Conservation (phyloP, 1,284 basidiomycete species). For the Caloboletus inedulis region DNA sequence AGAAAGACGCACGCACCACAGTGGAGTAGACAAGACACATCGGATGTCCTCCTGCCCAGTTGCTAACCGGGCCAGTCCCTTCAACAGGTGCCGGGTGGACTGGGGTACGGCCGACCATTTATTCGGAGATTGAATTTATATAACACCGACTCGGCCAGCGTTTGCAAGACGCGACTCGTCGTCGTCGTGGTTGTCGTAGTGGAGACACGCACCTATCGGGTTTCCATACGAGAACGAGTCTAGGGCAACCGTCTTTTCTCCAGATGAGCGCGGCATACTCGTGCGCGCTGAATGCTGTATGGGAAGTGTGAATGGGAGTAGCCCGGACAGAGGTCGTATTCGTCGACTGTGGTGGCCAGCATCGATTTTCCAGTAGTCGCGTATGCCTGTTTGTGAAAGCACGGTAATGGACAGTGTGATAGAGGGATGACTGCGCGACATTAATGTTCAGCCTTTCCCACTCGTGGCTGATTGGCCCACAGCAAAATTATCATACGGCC, state of each 20-base stretch:
- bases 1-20: not conserved
- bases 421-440: slow-evolving; percentile 15
- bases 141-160: not conserved
- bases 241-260: not conserved
- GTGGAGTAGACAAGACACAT: not conserved
- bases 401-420: slow-evolving; percentile 17
- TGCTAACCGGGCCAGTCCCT: slow-evolving; percentile 15
- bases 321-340: not conserved
- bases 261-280: not conserved
- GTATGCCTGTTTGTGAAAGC: not conserved
- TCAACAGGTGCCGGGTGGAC: not conserved
- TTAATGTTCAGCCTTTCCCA: slow-evolving; percentile 18
- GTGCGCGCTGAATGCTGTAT: not conserved
- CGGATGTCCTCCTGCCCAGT: slow-evolving; percentile 5
- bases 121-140: slow-evolving; percentile 22
- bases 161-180: slow-evolving; percentile 7
- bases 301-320: not conserved
- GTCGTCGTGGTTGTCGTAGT: slow-evolving; percentile 7
- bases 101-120: slow-evolving; percentile 1
- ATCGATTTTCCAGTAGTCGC: not conserved
- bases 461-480: slow-evolving; percentile 18
- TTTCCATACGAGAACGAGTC: not conserved
- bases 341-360: not conserved
- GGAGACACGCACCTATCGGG: not conserved
- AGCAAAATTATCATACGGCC: slow-evolving; percentile 10